These are phyloP conservation scores for Suillus plorans DNA, from an alignment of 768 basidiomycete genomes.

Conservation along the genomic window DNA sequence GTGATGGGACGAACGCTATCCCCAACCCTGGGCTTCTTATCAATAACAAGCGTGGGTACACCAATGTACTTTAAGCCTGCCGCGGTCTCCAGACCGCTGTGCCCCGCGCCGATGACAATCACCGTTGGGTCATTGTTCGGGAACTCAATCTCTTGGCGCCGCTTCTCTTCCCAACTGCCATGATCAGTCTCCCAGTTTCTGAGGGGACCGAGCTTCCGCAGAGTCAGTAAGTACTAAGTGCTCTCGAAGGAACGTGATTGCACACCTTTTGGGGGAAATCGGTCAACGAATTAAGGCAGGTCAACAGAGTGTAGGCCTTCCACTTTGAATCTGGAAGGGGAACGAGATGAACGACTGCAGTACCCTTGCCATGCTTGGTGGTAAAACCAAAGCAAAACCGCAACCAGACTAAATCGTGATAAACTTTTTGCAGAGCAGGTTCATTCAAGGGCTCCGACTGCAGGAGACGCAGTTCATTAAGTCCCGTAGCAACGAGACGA, in stretches of 20 bases:
- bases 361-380: slow-evolving; percentile 45
- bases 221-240: slow-evolving; percentile 1
- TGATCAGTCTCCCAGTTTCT: slow-evolving; percentile 45
- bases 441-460: slow-evolving; percentile 23
- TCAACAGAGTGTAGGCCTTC: slow-evolving; percentile 62
- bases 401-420: slow-evolving; percentile 59
- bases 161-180: slow-evolving; percentile 53
- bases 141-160: slow-evolving; percentile 45
- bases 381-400: slow-evolving; percentile 57
- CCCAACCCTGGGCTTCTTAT: slow-evolving; percentile 51
- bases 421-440: slow-evolving; percentile 39
- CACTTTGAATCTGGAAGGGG: slow-evolving; percentile 44
- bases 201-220: slow-evolving; percentile 35
- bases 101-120: slow-evolving; percentile 64
- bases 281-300: slow-evolving; percentile 58
- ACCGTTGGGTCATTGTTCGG: slow-evolving; percentile 53
- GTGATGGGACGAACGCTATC: slow-evolving; percentile 33
- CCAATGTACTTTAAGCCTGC: slow-evolving; percentile 62
- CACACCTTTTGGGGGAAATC: slow-evolving; percentile 49
- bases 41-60: slow-evolving; percentile 57
- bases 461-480: slow-evolving; percentile 18
- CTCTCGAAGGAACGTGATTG: not conserved
- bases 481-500: slow-evolving; percentile 32
- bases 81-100: slow-evolving; percentile 64
- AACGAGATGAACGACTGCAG: slow-evolving; percentile 54